Percentiles rank a stretch among this genome's conserved stretches.
Conservation (phyloP, 805 yeast species). For the Brettanomyces naardenensis region DNA sequence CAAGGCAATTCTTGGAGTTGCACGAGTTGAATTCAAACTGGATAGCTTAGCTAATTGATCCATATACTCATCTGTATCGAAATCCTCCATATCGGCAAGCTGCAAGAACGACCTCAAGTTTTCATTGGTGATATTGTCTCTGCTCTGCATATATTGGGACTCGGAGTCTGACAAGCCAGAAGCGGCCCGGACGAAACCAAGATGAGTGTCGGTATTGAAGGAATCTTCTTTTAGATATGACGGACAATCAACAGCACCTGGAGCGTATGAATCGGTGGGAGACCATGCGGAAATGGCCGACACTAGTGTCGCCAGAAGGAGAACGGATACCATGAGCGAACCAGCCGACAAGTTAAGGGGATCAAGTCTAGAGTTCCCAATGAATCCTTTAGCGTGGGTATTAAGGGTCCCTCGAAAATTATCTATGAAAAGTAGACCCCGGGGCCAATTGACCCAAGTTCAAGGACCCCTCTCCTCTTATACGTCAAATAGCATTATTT, state of each 20-base stretch:
- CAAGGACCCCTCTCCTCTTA: too few species aligned
- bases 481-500: too few species aligned
- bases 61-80: slow-evolving; percentile 36
- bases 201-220: slow-evolving; percentile 8
- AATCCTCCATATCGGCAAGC: slow-evolving; percentile 38
- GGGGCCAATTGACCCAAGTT: too few species aligned
- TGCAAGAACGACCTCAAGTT: slow-evolving; percentile 38
- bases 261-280: slow-evolving; percentile 54
- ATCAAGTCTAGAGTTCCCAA: too few species aligned
- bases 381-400: too few species aligned
- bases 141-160: slow-evolving; percentile 40
- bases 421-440: too few species aligned
- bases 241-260: slow-evolving; percentile 53
- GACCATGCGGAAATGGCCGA: slow-evolving; percentile 34
- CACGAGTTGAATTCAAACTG: slow-evolving; percentile 23
- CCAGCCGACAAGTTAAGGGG: background rate
- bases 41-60: slow-evolving; percentile 18
- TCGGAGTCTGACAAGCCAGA: slow-evolving; percentile 38
- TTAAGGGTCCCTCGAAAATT: too few species aligned
- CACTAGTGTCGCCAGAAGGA: background rate
- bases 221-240: slow-evolving; percentile 15
- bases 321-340: too few species aligned
- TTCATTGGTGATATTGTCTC: slow-evolving; percentile 38
- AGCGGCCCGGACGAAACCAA: slow-evolving; percentile 38
- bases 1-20: slow-evolving; percentile 38